phyloP scores from a whole-genome alignment of 352 stramenopile genomes.

The Chrysophaeum taylorii region DNA sequence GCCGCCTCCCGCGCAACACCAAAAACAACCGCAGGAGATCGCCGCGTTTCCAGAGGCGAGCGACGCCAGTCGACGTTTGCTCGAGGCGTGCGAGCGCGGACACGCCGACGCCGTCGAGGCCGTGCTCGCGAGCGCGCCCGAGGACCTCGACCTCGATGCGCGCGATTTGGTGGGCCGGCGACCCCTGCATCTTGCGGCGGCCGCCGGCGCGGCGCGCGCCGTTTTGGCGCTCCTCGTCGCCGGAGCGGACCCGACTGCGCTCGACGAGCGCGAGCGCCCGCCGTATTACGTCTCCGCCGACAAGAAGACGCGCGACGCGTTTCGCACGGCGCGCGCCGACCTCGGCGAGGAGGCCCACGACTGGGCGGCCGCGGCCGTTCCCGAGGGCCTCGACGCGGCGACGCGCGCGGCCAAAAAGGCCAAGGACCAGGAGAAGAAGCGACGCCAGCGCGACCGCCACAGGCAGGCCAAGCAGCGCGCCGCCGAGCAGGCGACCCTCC shows the following conservation, averaged over 20 bases:
- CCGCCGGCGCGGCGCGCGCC: not conserved
- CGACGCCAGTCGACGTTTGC: not conserved
- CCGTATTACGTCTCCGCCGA: not conserved
- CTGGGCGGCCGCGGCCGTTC: not conserved
- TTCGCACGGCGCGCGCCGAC: not conserved
- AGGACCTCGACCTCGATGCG: not conserved
- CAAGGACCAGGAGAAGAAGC: not conserved
- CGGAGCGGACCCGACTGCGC: not conserved
- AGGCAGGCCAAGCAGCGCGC: not conserved
- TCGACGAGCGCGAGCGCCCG: not conserved
- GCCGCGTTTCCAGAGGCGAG: not conserved
- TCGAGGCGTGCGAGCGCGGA: not conserved
- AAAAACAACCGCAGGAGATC: not conserved
- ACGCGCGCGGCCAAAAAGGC: not conserved
- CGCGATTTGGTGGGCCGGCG: not conserved
- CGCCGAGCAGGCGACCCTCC: not conserved
- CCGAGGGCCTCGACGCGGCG: not conserved
- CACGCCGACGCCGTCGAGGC: not conserved
- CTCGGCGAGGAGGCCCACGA: not conserved
- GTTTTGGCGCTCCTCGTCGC: not conserved
- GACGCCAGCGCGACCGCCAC: conserved; percentile 4
- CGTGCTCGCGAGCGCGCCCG: not conserved
- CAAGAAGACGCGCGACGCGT: conserved; percentile 3
- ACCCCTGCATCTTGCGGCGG: conserved; percentile 1
- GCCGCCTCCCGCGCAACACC: not conserved